Conservation (phyloP, 2,329 filamentous ascomycete species). For the Fusarium sp. region DNA sequence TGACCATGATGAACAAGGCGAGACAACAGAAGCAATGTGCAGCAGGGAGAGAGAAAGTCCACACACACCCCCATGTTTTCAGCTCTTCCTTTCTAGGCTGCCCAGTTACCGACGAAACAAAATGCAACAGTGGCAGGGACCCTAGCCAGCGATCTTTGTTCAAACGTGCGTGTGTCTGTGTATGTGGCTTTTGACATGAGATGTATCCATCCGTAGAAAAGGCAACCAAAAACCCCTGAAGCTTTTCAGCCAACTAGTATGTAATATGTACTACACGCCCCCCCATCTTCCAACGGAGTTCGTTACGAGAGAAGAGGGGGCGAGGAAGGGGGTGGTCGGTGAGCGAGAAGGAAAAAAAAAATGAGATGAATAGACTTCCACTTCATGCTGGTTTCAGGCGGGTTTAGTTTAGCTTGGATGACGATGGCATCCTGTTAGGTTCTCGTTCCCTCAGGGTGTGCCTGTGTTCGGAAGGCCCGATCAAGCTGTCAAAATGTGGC, state of each 20-base stretch:
- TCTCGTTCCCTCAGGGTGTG: background rate
- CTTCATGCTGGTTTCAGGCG: slow-evolving; percentile 30
- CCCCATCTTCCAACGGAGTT: background rate
- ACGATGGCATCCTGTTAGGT: background rate
- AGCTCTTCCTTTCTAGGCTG: background rate
- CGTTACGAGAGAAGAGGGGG: background rate
- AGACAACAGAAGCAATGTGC: background rate
- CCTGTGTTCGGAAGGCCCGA: background rate
- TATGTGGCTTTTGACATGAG: background rate
- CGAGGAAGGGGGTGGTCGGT: background rate
- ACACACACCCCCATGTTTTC: background rate
- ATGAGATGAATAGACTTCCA: background rate
- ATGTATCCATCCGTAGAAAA: background rate
- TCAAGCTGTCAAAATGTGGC: background rate
- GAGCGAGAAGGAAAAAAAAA: slow-evolving; percentile 13
- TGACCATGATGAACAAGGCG: background rate
- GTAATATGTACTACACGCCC: background rate
- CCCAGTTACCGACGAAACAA: background rate
- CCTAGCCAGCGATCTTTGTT: slow-evolving; percentile 6
- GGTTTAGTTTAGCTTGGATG: background rate
- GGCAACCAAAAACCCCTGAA: background rate
- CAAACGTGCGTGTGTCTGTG: background rate
- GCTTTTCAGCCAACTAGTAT: background rate
- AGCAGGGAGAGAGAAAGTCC: background rate
- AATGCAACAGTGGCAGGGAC: background rate